phyloP scores from a whole-genome alignment of 164 flowering plant species.

The Cinnamomum micranthum region DNA sequence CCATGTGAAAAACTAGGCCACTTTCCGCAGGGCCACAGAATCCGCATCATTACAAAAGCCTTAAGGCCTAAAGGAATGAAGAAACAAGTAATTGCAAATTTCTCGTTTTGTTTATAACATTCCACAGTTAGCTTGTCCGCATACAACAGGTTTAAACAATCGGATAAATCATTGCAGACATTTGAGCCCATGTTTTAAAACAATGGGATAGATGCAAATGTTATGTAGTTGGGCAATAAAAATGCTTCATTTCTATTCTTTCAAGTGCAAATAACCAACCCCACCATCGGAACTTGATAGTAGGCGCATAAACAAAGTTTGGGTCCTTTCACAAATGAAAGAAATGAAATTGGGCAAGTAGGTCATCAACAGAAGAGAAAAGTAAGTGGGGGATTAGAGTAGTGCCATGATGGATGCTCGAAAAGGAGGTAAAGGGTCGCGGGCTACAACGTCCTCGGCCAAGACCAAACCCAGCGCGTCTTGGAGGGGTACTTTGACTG shows the following conservation, averaged over 20 bases:
- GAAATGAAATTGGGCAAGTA: neutral
- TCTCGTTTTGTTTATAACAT: too few species aligned
- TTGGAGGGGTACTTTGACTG: constrained; percentile 46
- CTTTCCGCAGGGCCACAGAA: too few species aligned
- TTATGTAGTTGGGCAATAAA: neutral
- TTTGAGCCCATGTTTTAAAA: too few species aligned
- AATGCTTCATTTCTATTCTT: neutral
- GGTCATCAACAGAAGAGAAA: too few species aligned
- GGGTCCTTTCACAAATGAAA: neutral
- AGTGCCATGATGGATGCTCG: constrained; percentile 74
- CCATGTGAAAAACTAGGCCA: too few species aligned
- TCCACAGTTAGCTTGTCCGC: too few species aligned
- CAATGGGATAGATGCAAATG: too few species aligned
- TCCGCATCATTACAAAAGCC: too few species aligned
- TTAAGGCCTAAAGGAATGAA: too few species aligned
- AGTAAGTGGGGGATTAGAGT: neutral
- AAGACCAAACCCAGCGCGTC: constrained; percentile 61
- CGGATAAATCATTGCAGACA: too few species aligned
- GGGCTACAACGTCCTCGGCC: constrained; percentile 64
- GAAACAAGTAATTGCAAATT: too few species aligned
- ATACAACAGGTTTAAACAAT: too few species aligned
- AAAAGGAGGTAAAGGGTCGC: constrained; percentile 81
- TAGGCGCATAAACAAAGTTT: neutral
- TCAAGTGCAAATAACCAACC: neutral
- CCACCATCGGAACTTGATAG: neutral